Conservation (phyloP, 192 early-diverging fungal genomes). For the Coemansia sp. region DNA sequence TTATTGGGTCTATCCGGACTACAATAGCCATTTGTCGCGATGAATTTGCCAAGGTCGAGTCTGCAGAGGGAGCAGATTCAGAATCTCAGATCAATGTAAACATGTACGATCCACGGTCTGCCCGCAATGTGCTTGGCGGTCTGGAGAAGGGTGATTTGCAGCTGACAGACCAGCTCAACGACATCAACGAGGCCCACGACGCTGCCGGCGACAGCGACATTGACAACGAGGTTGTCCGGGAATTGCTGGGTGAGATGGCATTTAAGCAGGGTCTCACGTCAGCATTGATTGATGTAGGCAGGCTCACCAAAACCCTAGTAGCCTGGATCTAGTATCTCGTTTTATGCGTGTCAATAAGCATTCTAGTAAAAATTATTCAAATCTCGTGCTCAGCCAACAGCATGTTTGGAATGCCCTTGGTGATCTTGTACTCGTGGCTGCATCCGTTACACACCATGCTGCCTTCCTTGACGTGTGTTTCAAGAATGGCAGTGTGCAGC, state of each 20-base stretch:
- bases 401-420: conserved; percentile 93
- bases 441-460: conserved; percentile 92
- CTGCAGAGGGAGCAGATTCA: conserved; percentile 3
- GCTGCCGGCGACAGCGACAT: conserved; percentile 47
- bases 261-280: conserved; percentile 83
- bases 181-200: conserved; percentile 54
- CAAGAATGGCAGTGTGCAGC: conserved; percentile 77
- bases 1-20: conserved; percentile 31
- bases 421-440: conserved; percentile 85
- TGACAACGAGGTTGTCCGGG: conserved; percentile 53
- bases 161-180: conserved; percentile 54
- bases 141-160: conserved; percentile 51
- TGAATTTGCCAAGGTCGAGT: conserved; percentile 22
- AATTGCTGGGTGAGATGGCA: conserved; percentile 60
- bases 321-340: conserved; percentile 61
- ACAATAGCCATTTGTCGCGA: conserved; percentile 37
- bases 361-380: conserved; percentile 1
- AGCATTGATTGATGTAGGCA: conserved; percentile 86
- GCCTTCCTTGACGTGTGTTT: conserved; percentile 86
- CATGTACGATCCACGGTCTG: conserved; percentile 27
- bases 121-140: conserved; percentile 27
- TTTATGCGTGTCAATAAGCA: conserved; percentile 2
- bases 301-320: conserved; percentile 82
- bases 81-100: conserved; percentile 18
- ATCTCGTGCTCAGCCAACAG: conserved; percentile 77